Percentiles rank a stretch among this genome's conserved stretches.
Conservation (phyloP, 805 yeast genomes). For the Saturnispora hagleri region DNA sequence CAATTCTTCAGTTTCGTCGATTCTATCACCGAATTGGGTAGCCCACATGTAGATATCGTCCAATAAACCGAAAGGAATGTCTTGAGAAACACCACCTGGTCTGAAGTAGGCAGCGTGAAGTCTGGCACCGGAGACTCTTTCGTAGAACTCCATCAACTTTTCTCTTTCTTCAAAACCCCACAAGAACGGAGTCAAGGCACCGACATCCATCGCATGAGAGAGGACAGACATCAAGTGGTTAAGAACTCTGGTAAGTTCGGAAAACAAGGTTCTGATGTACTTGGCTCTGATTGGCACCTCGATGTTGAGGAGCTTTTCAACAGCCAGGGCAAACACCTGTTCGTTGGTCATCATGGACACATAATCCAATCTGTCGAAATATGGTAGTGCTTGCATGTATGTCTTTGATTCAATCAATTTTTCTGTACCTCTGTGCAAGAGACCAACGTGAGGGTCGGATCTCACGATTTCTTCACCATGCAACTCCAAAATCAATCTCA, state of each 20-base stretch:
- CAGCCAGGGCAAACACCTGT: conserved; percentile 74
- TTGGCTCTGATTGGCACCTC: conserved; percentile 82
- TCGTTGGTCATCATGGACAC: conserved; percentile 88
- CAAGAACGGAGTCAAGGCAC: conserved; percentile 85
- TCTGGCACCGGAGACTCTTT: conserved; percentile 85
- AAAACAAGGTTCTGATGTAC: conserved; percentile 77
- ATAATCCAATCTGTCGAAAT: conserved; percentile 80
- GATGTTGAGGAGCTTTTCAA: conserved; percentile 73
- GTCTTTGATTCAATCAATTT: conserved; percentile 81
- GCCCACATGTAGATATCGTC: conserved; percentile 96
- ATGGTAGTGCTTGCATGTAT: conserved; percentile 80
- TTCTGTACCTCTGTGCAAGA: conserved; percentile 83
- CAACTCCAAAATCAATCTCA: conserved; percentile 75
- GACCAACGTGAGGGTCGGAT: conserved; percentile 83
- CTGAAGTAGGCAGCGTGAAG: conserved; percentile 81
- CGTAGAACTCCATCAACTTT: conserved; percentile 86
- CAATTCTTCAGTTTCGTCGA: conserved; percentile 85
- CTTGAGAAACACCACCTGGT: conserved; percentile 90
- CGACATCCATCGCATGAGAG: conserved; percentile 90
- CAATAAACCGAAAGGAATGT: conserved; percentile 73
- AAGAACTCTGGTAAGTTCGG: conserved; percentile 75
- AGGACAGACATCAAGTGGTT: conserved; percentile 82
- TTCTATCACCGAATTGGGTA: conserved; percentile 86
- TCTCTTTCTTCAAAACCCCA: conserved; percentile 95
- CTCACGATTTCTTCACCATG: conserved; percentile 85